Evolutionary conservation across 2,329 filamentous ascomycete genomes (phyloP).

Genomic region (Pseudogymnoascus sp.): DNA sequence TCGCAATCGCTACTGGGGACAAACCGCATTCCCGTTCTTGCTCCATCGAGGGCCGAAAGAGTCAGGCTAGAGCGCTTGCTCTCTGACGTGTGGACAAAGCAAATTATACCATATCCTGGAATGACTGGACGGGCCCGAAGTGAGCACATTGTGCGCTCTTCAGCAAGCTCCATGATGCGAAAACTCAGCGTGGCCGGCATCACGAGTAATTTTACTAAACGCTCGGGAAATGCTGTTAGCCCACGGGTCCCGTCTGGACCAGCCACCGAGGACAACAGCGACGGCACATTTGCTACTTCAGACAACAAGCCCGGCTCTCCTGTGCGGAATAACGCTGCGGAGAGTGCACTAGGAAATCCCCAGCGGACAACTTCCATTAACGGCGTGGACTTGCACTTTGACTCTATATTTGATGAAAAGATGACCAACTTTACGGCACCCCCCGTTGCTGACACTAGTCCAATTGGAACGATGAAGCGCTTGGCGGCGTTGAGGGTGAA

Average conservation of each 20-base stretch:
- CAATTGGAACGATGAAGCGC: slow-evolving; percentile 18
- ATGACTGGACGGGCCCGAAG: slow-evolving; percentile 59
- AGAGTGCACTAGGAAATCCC: neutral
- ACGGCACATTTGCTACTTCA: neutral
- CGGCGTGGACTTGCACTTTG: neutral
- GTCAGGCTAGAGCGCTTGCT: slow-evolving; percentile 67
- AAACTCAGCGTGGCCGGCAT: slow-evolving; percentile 80
- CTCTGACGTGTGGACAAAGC: slow-evolving; percentile 75
- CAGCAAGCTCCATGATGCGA: slow-evolving; percentile 79
- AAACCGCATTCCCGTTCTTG: slow-evolving; percentile 59
- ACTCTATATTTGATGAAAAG: slow-evolving; percentile 9
- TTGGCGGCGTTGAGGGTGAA: slow-evolving; percentile 21
- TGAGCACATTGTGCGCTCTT: slow-evolving; percentile 65
- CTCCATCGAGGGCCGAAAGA: slow-evolving; percentile 66
- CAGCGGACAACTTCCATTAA: neutral
- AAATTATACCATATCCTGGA: slow-evolving; percentile 72
- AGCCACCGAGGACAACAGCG: neutral
- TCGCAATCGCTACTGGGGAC: slow-evolving; percentile 74
- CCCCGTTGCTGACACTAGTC: slow-evolving; percentile 13
- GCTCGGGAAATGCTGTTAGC: slow-evolving; percentile 48
- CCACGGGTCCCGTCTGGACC: neutral
- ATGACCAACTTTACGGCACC: neutral
- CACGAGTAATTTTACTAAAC: slow-evolving; percentile 65
- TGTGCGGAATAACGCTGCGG: neutral
- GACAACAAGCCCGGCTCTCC: neutral